Evolutionary conservation across 1,284 basidiomycete genomes (phyloP), one percentile per base, ranked within the genome.

Genomic region (Pyrrhoderma noxium): DNA sequence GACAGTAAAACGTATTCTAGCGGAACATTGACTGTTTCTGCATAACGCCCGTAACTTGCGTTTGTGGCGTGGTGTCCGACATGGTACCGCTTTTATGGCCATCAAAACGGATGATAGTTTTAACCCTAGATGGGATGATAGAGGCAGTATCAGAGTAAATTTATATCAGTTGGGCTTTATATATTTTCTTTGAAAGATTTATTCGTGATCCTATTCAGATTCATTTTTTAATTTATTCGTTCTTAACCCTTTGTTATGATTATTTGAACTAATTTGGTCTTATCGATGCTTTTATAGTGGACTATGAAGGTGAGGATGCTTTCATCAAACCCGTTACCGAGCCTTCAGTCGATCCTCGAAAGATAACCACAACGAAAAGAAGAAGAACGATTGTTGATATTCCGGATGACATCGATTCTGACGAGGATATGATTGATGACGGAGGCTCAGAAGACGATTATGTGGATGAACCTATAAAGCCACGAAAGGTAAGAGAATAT

Each of bases 371-470:
- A 22, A 22, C 7, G 16, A 11, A 9, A 37, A 22, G 38, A 40
- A 40, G n/a, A 16, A 40, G 14, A 22, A 7, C 27, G 14, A 5
- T 40, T 16, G 14, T 40, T n/a, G 14, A 14, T 16, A 5, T 19
- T 45, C 8, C 21, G 18, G 25, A 25, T 11, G 5, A 5, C 18
- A 22, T 7, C 43, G 16, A 19, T n/a, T 18, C 25, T 13, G 43
- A 31, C 45, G 75, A 82, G 47, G 51, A 58, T 50, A 45, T 46
- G 46, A 56, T 59, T 53, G 51, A 57, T 47, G 56, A 61, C 48
- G 35, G 45, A 19, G 57, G 59, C 34, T 57, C 79, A 61, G 83
- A 77, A 56, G 85, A 88, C 57, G 85, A 88, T 59, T 83, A 85
- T 63, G 70, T 82, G 38, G 80, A 68, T 23, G 76, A 76, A 50